Evolutionary conservation across 164 flowering plant species (phyloP), one percentile per base, ranked within the genome.

Genomic region (Houttuynia cordata): DNA sequence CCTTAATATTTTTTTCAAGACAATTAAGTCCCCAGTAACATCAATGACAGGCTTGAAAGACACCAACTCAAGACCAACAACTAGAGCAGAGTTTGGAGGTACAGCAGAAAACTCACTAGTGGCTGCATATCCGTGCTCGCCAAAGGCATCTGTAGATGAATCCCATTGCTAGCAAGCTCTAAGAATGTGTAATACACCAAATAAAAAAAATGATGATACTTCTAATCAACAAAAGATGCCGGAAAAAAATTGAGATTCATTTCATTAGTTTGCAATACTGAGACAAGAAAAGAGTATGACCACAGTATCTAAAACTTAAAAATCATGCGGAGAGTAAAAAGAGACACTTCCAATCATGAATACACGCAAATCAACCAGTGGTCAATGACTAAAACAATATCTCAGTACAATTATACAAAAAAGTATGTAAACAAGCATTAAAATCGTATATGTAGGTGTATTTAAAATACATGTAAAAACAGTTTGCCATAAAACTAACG

Each of bases 1-100:
- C 67, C 67, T 79, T 58, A 81, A n/a, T 19, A 85, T 78, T 77
- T 83, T 85, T 71, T 85, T 85, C 30, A 80, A 41, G 37, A 85
- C 80, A 64, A 71, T 81, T 56, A 68, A 67, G 68, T 83, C 80
- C 41, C 83, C 81, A 57, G 70, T 69, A 52, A 83, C 67, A 70
- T 83, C 78, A 57, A 81, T 63, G 21, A 85, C 88, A 52, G 78
- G 76, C 71, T 81, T 85, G 62, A 78, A 70, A 10, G 88, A 80
- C 18, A 79, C 62, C 72, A 86, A 65, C 64, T 77, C 76, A 49
- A 80, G 42, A 71, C 73, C 71, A 65, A 83, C 63, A 50, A 50
- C 64, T 68, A 83, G 70, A 47, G 67, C 58, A 39, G 87, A 62
- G 70, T 68, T 68, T 58, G 79, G 68, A 5, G 82, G 83, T 19